Conservation (phyloP, 1,284 basidiomycete species). For the Malassezia sp. region DNA sequence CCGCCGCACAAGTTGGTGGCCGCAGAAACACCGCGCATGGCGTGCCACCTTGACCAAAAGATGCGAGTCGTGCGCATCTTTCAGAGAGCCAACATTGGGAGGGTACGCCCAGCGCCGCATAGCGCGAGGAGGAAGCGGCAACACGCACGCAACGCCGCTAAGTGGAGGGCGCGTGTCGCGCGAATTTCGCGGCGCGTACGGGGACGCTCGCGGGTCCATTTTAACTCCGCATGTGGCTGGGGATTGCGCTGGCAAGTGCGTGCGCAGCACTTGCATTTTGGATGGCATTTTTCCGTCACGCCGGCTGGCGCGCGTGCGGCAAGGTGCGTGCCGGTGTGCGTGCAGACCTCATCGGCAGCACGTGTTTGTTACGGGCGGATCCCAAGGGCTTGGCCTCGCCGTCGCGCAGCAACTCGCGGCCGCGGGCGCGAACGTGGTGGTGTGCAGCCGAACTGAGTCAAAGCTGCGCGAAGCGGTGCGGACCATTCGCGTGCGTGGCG, state of each 20-base stretch:
- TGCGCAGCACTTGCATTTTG: too few relatives aligned
- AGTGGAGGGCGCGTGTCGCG: background rate
- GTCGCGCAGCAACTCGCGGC: constrained; percentile 60
- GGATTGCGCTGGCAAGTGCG: background rate
- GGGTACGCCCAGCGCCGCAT: constrained; percentile 8
- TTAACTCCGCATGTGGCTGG: background rate
- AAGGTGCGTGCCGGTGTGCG: background rate
- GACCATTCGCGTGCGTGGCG: constrained; percentile 55
- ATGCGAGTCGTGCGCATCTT: background rate
- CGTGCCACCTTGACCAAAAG: constrained; percentile 16
- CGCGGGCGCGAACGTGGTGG: constrained; percentile 66
- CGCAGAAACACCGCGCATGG: constrained; percentile 11
- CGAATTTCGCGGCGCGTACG: too few relatives aligned
- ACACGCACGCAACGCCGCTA: too few relatives aligned
- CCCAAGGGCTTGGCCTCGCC: constrained; percentile 64
- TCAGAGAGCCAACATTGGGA: background rate
- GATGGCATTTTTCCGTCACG: background rate
- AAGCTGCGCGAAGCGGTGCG: constrained; percentile 56
- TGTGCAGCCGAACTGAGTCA: constrained; percentile 61
- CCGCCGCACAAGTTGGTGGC: constrained; percentile 4
- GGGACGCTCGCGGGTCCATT: background rate
- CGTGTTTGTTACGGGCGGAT: constrained; percentile 64
- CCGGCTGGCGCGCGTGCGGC: background rate
- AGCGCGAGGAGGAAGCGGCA: too few relatives aligned
- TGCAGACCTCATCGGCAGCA: constrained; percentile 20